Evolutionary conservation across 2,329 filamentous ascomycete species (phyloP).

Genomic region (Clonostachys solani): DNA sequence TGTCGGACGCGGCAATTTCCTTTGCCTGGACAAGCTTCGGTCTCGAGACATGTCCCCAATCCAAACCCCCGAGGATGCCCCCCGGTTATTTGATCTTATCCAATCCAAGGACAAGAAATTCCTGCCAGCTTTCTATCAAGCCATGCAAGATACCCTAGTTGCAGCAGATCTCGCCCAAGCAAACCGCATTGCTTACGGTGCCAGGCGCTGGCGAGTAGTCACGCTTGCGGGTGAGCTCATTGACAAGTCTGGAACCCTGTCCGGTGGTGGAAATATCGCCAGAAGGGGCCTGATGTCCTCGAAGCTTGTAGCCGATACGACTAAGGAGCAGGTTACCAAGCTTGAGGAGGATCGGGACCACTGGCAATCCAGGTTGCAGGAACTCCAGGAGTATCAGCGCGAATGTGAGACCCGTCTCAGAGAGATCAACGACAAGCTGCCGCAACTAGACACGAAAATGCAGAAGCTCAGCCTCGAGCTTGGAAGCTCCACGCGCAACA

Average conservation of each 20-base stretch:
- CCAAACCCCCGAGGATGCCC: constrained; percentile 86
- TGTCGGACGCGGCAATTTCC: constrained; percentile 93
- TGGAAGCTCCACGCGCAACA: constrained; percentile 79
- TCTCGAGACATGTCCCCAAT: constrained; percentile 74
- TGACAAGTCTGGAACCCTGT: constrained; percentile 98
- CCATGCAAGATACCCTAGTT: constrained; percentile 91
- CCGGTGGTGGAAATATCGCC: constrained; percentile 86
- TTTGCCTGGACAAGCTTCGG: constrained; percentile 85
- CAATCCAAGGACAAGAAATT: constrained; percentile 86
- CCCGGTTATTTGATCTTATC: constrained; percentile 88
- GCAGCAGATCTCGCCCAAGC: constrained; percentile 92
- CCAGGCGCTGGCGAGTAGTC: constrained; percentile 91
- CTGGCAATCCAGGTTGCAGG: constrained; percentile 76
- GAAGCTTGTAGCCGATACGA: constrained; percentile 82
- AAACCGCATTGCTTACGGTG: constrained; percentile 93
- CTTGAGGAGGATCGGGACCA: constrained; percentile 83
- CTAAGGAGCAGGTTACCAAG: constrained; percentile 83
- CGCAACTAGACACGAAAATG: constrained; percentile 80
- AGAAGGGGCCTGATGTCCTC: constrained; percentile 96
- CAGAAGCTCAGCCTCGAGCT: constrained; percentile 89
- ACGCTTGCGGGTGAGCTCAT: constrained; percentile 94
- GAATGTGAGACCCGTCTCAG: constrained; percentile 72
- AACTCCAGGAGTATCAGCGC: constrained; percentile 80
- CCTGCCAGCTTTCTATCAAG: constrained; percentile 87
- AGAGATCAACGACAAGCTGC: constrained; percentile 72